A percentile compares a stretch with the other conserved stretches of the same genome.
phyloP scores from a whole-genome alignment of 176 grass and related monocot species.

The Ampelocalamus luodianensis region DNA sequence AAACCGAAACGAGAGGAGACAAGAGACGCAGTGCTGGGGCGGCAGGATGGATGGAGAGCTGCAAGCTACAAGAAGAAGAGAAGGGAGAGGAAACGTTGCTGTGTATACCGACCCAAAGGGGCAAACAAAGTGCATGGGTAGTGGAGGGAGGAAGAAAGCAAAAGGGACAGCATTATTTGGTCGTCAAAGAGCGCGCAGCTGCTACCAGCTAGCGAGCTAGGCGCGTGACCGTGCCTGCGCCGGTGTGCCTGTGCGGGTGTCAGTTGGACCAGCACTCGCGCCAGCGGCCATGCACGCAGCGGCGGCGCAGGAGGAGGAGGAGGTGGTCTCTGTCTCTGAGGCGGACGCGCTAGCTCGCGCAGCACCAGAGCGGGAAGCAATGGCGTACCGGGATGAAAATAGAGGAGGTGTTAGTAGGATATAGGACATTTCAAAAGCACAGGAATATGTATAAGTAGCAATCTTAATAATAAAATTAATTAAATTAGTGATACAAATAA shows the following conservation, averaged over 20 bases:
- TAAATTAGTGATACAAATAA: too few species aligned
- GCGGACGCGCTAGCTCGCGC: not conserved
- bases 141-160: not conserved
- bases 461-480: too few species aligned
- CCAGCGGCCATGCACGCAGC: not conserved
- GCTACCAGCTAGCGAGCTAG: not conserved
- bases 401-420: too few species aligned
- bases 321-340: not conserved
- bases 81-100: not conserved
- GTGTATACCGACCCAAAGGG: not conserved
- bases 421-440: too few species aligned
- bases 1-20: not conserved
- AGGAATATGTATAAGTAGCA: too few species aligned
- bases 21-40: not conserved
- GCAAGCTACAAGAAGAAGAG: not conserved
- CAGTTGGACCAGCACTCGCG: conserved; percentile 15
- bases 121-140: not conserved
- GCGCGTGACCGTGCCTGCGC: not conserved
- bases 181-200: conserved; percentile 7
- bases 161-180: conserved; percentile 26
- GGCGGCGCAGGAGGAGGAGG: not conserved
- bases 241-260: not conserved
- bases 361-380: too few species aligned
- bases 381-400: too few species aligned
- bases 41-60: conserved; percentile 19